Conservation (phyloP, 2,329 filamentous ascomycete genomes). For the Penicillium fuscoglaucum region DNA sequence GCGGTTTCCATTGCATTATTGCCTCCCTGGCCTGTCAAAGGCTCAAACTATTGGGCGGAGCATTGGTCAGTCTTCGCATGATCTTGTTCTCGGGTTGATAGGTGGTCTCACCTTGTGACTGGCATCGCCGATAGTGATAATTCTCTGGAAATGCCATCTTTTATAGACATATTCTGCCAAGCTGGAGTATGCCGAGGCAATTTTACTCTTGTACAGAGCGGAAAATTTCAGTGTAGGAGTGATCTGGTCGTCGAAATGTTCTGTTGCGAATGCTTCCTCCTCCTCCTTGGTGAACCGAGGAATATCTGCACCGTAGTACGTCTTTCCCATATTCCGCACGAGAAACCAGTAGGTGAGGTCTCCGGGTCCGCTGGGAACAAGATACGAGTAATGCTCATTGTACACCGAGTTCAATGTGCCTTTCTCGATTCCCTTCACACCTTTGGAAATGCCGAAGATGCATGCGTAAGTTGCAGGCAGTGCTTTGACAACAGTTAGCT, state of each 20-base stretch:
- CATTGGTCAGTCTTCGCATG: neutral
- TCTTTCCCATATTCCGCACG: constrained; percentile 20
- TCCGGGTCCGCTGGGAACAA: constrained; percentile 20
- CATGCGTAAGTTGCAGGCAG: constrained; percentile 28
- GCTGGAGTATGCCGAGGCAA: constrained; percentile 13
- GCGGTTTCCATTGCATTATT: constrained; percentile 24
- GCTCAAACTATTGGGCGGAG: constrained; percentile 13
- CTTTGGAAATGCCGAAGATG: constrained; percentile 29
- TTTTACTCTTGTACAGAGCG: constrained; percentile 22
- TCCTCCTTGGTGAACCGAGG: constrained; percentile 26
- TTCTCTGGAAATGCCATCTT: constrained; percentile 20
- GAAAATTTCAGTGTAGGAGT: constrained; percentile 22
- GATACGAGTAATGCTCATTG: constrained; percentile 22
- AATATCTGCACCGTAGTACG: constrained; percentile 20
- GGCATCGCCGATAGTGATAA: constrained; percentile 20
- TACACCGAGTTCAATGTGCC: constrained; percentile 15
- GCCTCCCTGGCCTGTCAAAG: constrained; percentile 22
- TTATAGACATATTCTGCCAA: constrained; percentile 25
- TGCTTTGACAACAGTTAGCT: constrained; percentile 10
- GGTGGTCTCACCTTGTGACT: constrained; percentile 16
- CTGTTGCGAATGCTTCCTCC: constrained; percentile 14
- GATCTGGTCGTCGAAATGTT: constrained; percentile 20
- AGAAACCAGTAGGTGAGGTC: constrained; percentile 29
- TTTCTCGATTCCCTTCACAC: constrained; percentile 14
- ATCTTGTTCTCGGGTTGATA: neutral